Evolutionary conservation across 1,139 yeast species (phyloP), one percentile per base, ranked within the genome.

Genomic region (Candida sanyaensis): DNA sequence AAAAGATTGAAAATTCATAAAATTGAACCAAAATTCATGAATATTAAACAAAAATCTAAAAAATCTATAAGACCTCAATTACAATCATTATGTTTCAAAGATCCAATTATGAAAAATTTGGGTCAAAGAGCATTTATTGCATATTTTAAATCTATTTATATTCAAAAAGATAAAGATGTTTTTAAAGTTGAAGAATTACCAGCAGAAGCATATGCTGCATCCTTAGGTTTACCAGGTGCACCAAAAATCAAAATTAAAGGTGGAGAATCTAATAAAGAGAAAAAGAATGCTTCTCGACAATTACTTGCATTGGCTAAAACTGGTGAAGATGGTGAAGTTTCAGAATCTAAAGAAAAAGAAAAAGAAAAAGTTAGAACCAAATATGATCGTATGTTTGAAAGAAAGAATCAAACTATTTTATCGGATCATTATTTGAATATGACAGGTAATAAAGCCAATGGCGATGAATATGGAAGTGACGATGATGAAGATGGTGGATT

Each of bases 71-170:
- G 84, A 58, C 84, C 90, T 10, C 96, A 93, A 61, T 72, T 93
- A 52, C 99, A 93, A 65, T 88, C 93, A 1, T 74, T 92, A 50
- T 86, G 97, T 65, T 93, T 95, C 80, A 83, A 90, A 63, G 95
- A 88, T 57, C 96, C 98, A 1, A 89, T 88, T 56, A 73, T 95
- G 57, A 93, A 93, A 65, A 93, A 93, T 62, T 74, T 93, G 56
- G 99, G 96, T 0, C 99, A 93, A 69, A 88, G 95, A 66, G 97
- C 98, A 5, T 93, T 93, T 61, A 88, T 90, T 43, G 88, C 98
- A 8, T 93, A 93, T 63, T 85, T 86, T 63, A 79, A 90, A 56
- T 89, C 97, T 2, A 80, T 95, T 8, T 85, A 86, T 60, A 75
- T 93, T 41, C 98, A 92, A 66, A 84, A 86, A 62, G 96, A 93